Evolutionary conservation across 345 rosid species (phyloP), one percentile per base, ranked within the genome.

Genomic region (Draba incana): DNA sequence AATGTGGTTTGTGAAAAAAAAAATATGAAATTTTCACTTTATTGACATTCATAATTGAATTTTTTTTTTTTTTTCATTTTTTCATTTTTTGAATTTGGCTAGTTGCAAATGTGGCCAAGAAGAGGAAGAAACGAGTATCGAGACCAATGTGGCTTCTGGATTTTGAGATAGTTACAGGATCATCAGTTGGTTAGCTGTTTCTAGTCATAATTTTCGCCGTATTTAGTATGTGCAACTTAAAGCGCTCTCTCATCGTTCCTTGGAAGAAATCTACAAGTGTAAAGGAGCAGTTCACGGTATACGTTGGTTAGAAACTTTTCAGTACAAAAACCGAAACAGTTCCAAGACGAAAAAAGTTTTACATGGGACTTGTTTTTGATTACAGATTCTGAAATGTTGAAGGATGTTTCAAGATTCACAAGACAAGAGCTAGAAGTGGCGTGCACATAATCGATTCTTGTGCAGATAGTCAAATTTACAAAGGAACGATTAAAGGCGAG

Each of bases 341-440:
- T 41, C 57, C 27, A 3, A 16, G 14, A 69, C 41, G n/a, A 66
- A 43, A 38, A 9, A n/a, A n/a, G n/a, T n/a, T 7, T 51, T 54
- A 57, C 30, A 9, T 5, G 8, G n/a, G 49, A 35, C 24, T 35
- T 31, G 2, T 37, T 57, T 64, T 54, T 49, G 33, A 9, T 7
- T 38, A 48, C 88, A 94, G 99, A 95, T 81, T 77, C 94, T 27
- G 96, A 95, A 77, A 72, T 85, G 77, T 77, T 92, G 76, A 92
- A 92, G 74, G 90, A 83, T 53, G 87, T 95, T 23, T 65, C 53
- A 59, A 92, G 88, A 80, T 88, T 78, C 70, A 82, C 90, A 75
- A 89, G 96, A 81, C 97, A 88, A 77, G 98, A 88, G 54, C 90
- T 95, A 66, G 99, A 95, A 84, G 85, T 88, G 57, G 98, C 99